These are phyloP conservation scores for Lachancea lanzarotensis DNA, from an alignment of 805 yeast species.

Conservation along the genomic window DNA sequence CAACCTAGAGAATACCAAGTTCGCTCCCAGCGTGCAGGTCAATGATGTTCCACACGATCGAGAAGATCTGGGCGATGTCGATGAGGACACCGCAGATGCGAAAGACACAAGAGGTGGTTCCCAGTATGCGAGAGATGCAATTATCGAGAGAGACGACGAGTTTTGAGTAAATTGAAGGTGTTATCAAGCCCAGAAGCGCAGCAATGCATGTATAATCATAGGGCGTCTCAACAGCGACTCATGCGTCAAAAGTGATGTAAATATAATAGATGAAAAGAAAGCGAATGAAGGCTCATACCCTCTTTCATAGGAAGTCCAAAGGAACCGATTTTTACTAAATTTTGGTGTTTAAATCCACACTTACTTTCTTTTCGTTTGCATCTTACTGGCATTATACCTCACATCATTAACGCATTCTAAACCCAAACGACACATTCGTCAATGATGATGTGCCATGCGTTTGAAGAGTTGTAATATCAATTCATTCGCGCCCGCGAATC, in stretches of 20 bases:
- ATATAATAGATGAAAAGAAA: not conserved
- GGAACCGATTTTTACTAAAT: no score
- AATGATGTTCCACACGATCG: slow-evolving; percentile 80
- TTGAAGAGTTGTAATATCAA: no score
- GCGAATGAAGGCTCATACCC: no score
- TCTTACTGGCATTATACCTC: no score
- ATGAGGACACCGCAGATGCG: slow-evolving; percentile 73
- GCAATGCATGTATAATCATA: slow-evolving; percentile 1
- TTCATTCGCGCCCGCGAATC: no score
- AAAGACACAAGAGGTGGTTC: slow-evolving; percentile 91
- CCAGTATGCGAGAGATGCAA: slow-evolving; percentile 71
- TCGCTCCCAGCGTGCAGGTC: slow-evolving; percentile 96
- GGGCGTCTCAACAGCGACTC: not conserved
- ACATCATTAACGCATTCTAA: no score
- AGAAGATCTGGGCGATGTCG: slow-evolving; percentile 82
- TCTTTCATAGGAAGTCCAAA: no score
- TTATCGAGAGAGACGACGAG: slow-evolving; percentile 66
- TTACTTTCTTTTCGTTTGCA: no score
- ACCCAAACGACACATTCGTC: no score
- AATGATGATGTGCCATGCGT: no score
- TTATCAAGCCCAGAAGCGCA: no score
- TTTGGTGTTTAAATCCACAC: no score
- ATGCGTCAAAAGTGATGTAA: not conserved
- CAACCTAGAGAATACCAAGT: slow-evolving; percentile 83
- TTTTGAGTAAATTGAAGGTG: slow-evolving; percentile 37